phyloP scores from a whole-genome alignment of 805 yeast species.

The Cephaloascus albidus region DNA sequence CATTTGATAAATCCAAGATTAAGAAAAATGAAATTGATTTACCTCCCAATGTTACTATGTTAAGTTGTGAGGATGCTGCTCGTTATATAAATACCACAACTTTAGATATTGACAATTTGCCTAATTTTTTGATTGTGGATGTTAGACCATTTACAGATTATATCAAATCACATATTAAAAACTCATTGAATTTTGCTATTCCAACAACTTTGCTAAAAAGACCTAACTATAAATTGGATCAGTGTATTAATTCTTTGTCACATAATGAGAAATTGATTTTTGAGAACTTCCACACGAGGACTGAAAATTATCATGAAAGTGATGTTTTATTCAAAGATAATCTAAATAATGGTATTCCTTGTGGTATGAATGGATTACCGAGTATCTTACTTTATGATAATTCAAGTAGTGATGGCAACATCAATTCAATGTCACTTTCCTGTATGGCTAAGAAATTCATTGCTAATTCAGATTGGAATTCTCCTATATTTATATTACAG shows the following conservation, averaged over 20 bases:
- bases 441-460: conserved; percentile 41
- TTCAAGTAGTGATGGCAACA: conserved; percentile 14
- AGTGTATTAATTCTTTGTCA: conserved; percentile 56
- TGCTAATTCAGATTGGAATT: conserved; percentile 23
- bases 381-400: conserved; percentile 45
- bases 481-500: conserved; percentile 31
- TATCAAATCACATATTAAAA: conserved; percentile 43
- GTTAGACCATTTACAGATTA: conserved; percentile 75
- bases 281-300: conserved; percentile 15
- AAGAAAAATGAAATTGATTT: not conserved
- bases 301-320: conserved; percentile 5
- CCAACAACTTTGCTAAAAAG: conserved; percentile 87
- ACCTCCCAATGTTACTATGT: not conserved
- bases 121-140: conserved; percentile 45
- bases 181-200: conserved; percentile 69
- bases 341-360: conserved; percentile 6
- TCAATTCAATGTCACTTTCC: conserved; percentile 27
- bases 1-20: not conserved
- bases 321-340: conserved; percentile 24
- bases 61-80: not conserved
- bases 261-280: conserved; percentile 36
- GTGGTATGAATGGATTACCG: conserved; percentile 22
- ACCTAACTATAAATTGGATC: conserved; percentile 54
- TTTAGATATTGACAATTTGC: not conserved
- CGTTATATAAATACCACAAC: not conserved